A percentile compares a stretch with the other conserved stretches of the same genome.
Evolutionary conservation across 2,329 filamentous ascomycete species (phyloP).

Genomic region (Cordyceps farinosa): DNA sequence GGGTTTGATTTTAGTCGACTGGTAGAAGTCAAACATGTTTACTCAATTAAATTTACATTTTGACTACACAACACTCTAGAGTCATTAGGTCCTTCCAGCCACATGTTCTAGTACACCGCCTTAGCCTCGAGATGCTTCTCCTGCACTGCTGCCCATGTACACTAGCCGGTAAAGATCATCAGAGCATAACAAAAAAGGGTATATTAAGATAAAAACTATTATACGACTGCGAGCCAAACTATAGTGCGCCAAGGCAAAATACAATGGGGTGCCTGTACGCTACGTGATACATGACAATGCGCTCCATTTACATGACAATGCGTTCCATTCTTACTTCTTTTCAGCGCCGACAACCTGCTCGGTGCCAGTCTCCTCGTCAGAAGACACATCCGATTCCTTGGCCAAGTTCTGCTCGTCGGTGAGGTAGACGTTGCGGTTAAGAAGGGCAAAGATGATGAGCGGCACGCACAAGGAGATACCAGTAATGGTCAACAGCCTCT

Average conservation of each 20-base stretch:
- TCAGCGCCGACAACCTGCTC: conserved; percentile 9
- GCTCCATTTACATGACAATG: neutral
- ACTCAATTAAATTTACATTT: no score
- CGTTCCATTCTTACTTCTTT: neutral
- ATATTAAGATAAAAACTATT: conserved; percentile 10
- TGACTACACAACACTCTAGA: no score
- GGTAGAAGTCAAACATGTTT: neutral
- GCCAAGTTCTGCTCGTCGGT: conserved; percentile 44
- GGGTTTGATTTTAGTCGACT: neutral
- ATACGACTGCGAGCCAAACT: neutral
- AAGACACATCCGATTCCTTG: conserved; percentile 25
- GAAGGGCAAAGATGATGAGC: conserved; percentile 42
- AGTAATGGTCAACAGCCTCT: conserved; percentile 45
- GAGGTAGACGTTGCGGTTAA: conserved; percentile 44
- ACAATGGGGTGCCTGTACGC: neutral
- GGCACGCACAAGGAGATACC: conserved; percentile 48
- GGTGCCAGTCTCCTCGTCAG: conserved; percentile 20
- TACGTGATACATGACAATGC: neutral
- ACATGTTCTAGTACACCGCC: no score
- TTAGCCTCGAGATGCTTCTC: no score
- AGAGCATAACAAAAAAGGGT: conserved; percentile 5
- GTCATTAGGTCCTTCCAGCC: no score
- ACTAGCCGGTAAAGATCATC: neutral
- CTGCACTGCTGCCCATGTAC: neutral
- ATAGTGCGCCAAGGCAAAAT: neutral